Evolutionary conservation across 208 protist genomes (phyloP).

Genomic region (Wallacemonas collosoma): DNA sequence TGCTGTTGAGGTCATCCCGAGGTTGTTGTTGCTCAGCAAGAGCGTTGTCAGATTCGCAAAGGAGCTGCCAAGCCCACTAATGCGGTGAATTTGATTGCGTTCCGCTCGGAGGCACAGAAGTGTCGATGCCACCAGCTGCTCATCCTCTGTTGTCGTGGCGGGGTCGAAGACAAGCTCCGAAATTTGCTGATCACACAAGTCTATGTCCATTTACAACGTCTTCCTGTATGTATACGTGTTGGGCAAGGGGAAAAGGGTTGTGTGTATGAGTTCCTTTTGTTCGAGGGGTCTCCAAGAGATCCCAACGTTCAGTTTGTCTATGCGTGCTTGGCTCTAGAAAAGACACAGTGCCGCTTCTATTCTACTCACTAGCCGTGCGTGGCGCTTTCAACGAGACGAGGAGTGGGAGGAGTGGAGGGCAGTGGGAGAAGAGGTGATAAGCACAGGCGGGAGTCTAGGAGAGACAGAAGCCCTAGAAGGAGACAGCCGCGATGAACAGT

Average conservation of each 20-base stretch:
- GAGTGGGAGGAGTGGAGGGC: too few relatives aligned
- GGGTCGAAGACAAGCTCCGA: constrained; percentile 68
- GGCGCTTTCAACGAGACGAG: too few relatives aligned
- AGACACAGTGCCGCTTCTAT: too few relatives aligned
- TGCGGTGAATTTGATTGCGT: constrained; percentile 57
- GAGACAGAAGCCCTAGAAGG: too few relatives aligned
- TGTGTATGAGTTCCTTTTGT: too few relatives aligned
- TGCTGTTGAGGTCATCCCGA: constrained; percentile 45
- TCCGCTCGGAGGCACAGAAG: constrained; percentile 43
- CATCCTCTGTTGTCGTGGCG: constrained; percentile 39
- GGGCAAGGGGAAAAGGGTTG: background rate
- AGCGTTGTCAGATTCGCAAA: constrained; percentile 67
- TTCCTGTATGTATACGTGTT: background rate
- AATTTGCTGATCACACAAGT: constrained; percentile 65
- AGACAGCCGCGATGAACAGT: too few relatives aligned
- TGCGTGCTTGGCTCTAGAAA: too few relatives aligned
- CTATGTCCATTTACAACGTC: constrained; percentile 60
- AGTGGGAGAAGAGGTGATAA: too few relatives aligned
- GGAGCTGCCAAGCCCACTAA: constrained; percentile 52
- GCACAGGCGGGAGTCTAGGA: too few relatives aligned
- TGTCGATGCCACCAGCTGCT: constrained; percentile 40
- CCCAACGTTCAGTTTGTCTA: too few relatives aligned
- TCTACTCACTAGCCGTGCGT: too few relatives aligned
- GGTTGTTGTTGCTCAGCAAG: constrained; percentile 64
- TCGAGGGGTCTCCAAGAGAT: too few relatives aligned